Conservation (phyloP, 1,284 basidiomycete species). For the Sutorius eximius region DNA sequence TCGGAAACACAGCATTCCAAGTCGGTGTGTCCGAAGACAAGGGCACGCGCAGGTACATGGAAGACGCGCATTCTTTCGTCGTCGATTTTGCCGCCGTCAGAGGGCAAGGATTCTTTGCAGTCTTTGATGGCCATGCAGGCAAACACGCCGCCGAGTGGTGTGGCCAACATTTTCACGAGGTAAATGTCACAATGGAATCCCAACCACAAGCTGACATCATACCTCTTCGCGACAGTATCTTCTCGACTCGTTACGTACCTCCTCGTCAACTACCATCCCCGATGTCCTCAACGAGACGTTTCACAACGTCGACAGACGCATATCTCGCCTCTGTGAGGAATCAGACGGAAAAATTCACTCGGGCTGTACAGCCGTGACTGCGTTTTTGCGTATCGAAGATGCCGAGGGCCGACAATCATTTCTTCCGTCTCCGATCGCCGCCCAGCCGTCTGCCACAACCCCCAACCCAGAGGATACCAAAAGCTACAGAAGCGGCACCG, state of each 20-base stretch:
- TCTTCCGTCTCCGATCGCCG: constrained; percentile 34
- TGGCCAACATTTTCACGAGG: constrained; percentile 93
- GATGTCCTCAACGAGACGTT: constrained; percentile 93
- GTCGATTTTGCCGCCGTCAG: constrained; percentile 89
- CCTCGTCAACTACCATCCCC: constrained; percentile 66
- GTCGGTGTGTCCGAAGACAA: constrained; percentile 93
- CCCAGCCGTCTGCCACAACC: constrained; percentile 22
- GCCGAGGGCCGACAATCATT: constrained; percentile 67
- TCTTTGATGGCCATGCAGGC: constrained; percentile 98
- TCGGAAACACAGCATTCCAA: constrained; percentile 62
- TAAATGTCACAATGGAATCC: constrained; percentile 29
- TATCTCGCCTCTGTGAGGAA: constrained; percentile 81
- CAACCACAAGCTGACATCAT: constrained; percentile 2
- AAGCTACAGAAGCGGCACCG: constrained; percentile 24
- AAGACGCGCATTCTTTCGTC: constrained; percentile 95
- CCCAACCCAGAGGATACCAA: constrained; percentile 32
- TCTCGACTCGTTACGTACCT: constrained; percentile 49
- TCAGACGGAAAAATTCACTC: constrained; percentile 90
- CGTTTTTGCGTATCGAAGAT: constrained; percentile 94
- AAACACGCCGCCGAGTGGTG: constrained; percentile 99
- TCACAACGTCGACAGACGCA: constrained; percentile 82
- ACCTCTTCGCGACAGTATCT: constrained; percentile 46
- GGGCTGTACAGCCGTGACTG: constrained; percentile 97
- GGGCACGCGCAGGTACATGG: constrained; percentile 92
- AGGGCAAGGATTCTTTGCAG: constrained; percentile 96